Conservation (phyloP, 345 rosid genomes). For the Eutrema yunnanense region DNA sequence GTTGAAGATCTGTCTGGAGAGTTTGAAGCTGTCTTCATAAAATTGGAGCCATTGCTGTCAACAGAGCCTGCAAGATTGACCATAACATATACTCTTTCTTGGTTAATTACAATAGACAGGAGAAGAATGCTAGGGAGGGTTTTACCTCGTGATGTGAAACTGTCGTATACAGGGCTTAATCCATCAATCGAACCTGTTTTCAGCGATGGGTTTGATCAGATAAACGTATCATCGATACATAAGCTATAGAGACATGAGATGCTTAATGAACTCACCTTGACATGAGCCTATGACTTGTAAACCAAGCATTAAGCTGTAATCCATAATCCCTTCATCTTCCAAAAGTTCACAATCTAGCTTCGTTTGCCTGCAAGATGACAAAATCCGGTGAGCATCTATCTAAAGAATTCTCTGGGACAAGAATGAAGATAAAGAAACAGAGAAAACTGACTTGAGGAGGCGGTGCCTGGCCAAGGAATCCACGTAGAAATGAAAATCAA, state of each 20-base stretch:
- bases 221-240: not conserved
- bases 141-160: constrained; percentile 28
- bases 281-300: constrained; percentile 35
- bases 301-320: constrained; percentile 50
- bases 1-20: constrained; percentile 28
- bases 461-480: constrained; percentile 36
- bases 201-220: not conserved
- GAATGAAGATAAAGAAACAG: not conserved
- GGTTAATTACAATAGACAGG: not conserved
- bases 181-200: constrained; percentile 23
- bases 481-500: constrained; percentile 47
- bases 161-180: constrained; percentile 21
- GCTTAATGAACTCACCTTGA: constrained; percentile 31
- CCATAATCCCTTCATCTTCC: constrained; percentile 51
- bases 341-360: constrained; percentile 51
- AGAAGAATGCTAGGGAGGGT: not conserved
- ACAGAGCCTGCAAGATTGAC: constrained; percentile 26
- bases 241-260: not conserved
- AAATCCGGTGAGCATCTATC: not conserved
- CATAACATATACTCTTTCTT: not conserved
- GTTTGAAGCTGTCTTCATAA: constrained; percentile 26
- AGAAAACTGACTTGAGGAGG: constrained; percentile 37
- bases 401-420: constrained; percentile 1
- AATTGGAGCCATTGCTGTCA: constrained; percentile 14
- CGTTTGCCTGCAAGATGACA: constrained; percentile 39